A percentile compares a stretch with the other conserved stretches of the same genome.
phyloP scores from a whole-genome alignment of 805 yeast species.

The Sungouiella blattae region DNA sequence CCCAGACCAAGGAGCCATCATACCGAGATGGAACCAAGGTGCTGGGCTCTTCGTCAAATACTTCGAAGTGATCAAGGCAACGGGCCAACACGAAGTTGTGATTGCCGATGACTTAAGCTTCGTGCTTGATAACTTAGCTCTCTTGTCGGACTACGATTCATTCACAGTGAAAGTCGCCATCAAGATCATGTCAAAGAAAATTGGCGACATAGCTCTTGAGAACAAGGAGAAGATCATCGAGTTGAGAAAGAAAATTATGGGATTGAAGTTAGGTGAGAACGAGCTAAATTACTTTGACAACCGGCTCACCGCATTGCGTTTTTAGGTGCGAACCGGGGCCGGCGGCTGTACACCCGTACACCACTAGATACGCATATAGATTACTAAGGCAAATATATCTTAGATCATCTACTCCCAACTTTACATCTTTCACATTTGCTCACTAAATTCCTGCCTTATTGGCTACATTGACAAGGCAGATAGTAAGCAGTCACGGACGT shows the following conservation, averaged over 20 bases:
- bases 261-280: slow-evolving; percentile 44
- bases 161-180: slow-evolving; percentile 39
- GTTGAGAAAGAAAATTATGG: slow-evolving; percentile 30
- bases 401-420: too few relatives aligned
- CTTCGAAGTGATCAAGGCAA: slow-evolving; percentile 25
- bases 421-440: too few relatives aligned
- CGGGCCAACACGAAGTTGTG: slow-evolving; percentile 12
- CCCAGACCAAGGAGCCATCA: slow-evolving; percentile 37
- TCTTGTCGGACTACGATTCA: slow-evolving; percentile 24
- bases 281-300: slow-evolving; percentile 34
- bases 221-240: slow-evolving; percentile 13
- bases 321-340: too few relatives aligned
- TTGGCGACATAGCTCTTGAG: slow-evolving; percentile 40
- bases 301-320: too few relatives aligned
- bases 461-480: too few relatives aligned
- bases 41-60: slow-evolving; percentile 57
- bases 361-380: too few relatives aligned
- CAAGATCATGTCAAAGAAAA: slow-evolving; percentile 48
- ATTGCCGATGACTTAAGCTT: slow-evolving; percentile 26
- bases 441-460: too few relatives aligned
- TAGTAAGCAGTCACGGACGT: too few relatives aligned
- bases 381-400: too few relatives aligned
- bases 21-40: slow-evolving; percentile 53
- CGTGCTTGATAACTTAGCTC: slow-evolving; percentile 45
- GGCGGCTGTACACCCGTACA: too few relatives aligned